Percentiles rank a stretch among this genome's conserved stretches.
Conservation (phyloP, 192 early-diverging fungal genomes). For the Rhizophlyctis rosea region DNA sequence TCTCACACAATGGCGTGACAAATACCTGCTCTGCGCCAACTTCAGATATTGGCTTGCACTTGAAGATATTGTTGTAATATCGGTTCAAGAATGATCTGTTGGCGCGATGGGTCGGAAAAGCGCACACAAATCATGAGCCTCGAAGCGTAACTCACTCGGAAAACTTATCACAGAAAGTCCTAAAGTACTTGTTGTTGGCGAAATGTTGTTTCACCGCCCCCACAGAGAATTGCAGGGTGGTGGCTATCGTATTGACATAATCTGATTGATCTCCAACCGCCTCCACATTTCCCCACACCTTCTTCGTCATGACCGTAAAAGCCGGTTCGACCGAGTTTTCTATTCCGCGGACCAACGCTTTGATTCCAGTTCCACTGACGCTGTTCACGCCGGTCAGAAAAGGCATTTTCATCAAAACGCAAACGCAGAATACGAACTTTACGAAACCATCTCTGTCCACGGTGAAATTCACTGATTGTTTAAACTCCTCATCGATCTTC, state of each 20-base stretch:
- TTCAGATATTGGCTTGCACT: slow-evolving; percentile 82
- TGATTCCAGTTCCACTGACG: slow-evolving; percentile 61
- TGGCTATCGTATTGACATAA: slow-evolving; percentile 71
- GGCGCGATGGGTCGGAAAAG: not conserved
- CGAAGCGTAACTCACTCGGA: slow-evolving; percentile 62
- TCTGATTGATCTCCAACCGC: slow-evolving; percentile 92
- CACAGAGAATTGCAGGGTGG: slow-evolving; percentile 52
- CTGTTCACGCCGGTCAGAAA: slow-evolving; percentile 9
- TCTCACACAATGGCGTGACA: not conserved
- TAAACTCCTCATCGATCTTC: slow-evolving; percentile 68
- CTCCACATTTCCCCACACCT: slow-evolving; percentile 78
- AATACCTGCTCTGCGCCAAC: slow-evolving; percentile 89
- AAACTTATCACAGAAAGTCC: slow-evolving; percentile 90
- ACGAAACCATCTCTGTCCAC: slow-evolving; percentile 77
- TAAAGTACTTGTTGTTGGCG: slow-evolving; percentile 71
- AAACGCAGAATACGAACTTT: slow-evolving; percentile 46
- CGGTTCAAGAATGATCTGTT: slow-evolving; percentile 37
- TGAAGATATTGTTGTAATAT: slow-evolving; percentile 66
- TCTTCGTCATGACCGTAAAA: slow-evolving; percentile 67
- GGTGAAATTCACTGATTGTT: slow-evolving; percentile 68
- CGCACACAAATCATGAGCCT: not conserved
- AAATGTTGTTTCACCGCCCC: slow-evolving; percentile 60
- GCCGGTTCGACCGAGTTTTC: slow-evolving; percentile 68
- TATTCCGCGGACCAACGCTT: slow-evolving; percentile 62
- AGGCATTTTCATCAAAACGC: not conserved